Evolutionary conservation across 306 rosid species (phyloP).

Genomic region (Acacia confusa): DNA sequence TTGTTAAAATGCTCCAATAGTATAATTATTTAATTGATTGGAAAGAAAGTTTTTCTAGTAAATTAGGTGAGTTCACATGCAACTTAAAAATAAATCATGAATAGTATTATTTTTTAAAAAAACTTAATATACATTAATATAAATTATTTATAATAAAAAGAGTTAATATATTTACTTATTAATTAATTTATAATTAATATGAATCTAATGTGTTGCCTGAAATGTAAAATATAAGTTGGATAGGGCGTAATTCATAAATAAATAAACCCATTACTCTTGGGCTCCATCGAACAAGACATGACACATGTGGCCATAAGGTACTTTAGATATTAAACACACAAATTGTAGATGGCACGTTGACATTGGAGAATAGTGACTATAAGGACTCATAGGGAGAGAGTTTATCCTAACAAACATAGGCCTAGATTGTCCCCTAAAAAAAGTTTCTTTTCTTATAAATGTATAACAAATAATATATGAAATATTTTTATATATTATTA

Average conservation of each 20-base stretch:
- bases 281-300: background rate
- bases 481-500: too few species aligned
- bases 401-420: background rate
- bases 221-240: background rate
- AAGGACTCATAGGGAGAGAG: background rate
- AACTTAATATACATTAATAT: too few species aligned
- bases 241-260: background rate
- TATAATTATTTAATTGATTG: background rate
- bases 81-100: too few species aligned
- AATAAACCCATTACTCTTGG: background rate
- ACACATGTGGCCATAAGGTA: background rate
- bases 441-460: background rate
- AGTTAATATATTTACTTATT: too few species aligned
- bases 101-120: too few species aligned
- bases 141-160: background rate
- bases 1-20: background rate
- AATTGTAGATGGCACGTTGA: background rate
- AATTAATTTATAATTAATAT: background rate
- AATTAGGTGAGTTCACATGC: background rate
- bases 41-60: background rate
- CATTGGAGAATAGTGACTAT: constrained; percentile 1
- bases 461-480: background rate
- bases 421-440: background rate
- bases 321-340: background rate
- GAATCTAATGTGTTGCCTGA: background rate